phyloP scores from a whole-genome alignment of 306 rosid species.

The Pterocarpus macrocarpus region DNA sequence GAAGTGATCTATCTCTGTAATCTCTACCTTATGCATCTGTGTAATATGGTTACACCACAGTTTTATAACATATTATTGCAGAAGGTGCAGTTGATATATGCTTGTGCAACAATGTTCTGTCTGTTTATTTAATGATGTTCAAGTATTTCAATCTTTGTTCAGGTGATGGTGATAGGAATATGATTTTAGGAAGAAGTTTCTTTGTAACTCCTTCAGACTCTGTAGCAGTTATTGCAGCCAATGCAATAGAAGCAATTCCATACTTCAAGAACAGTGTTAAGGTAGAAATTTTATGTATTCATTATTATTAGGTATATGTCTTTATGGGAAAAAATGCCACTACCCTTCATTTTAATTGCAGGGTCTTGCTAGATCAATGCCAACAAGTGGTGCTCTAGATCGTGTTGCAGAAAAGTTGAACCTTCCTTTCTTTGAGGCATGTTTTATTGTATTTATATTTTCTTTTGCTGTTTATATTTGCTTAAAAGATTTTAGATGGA shows the following conservation, averaged over 20 bases:
- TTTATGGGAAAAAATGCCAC: slow-evolving; percentile 30
- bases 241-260: slow-evolving; percentile 90
- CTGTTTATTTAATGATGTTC: slow-evolving; percentile 24
- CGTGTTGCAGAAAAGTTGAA: slow-evolving; percentile 87
- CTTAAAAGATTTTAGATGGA: slow-evolving; percentile 38
- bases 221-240: slow-evolving; percentile 95
- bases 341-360: slow-evolving; percentile 48
- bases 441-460: slow-evolving; percentile 10
- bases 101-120: slow-evolving; percentile 14
- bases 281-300: slow-evolving; percentile 46
- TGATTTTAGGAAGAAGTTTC: slow-evolving; percentile 88
- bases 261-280: slow-evolving; percentile 78
- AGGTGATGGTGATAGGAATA: slow-evolving; percentile 99
- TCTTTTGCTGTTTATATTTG: not conserved
- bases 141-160: slow-evolving; percentile 32
- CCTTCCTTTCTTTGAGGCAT: slow-evolving; percentile 94
- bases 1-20: not conserved
- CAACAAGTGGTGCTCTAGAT: slow-evolving; percentile 96
- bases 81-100: slow-evolving; percentile 13
- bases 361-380: slow-evolving; percentile 99
- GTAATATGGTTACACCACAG: not conserved
- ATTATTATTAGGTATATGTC: slow-evolving; percentile 12
- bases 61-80: slow-evolving; percentile 21
- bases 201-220: slow-evolving; percentile 99
- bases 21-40: not conserved